These are phyloP conservation scores for Lathyrus aphaca DNA, from an alignment of 306 rosid species.

Conservation along the genomic window DNA sequence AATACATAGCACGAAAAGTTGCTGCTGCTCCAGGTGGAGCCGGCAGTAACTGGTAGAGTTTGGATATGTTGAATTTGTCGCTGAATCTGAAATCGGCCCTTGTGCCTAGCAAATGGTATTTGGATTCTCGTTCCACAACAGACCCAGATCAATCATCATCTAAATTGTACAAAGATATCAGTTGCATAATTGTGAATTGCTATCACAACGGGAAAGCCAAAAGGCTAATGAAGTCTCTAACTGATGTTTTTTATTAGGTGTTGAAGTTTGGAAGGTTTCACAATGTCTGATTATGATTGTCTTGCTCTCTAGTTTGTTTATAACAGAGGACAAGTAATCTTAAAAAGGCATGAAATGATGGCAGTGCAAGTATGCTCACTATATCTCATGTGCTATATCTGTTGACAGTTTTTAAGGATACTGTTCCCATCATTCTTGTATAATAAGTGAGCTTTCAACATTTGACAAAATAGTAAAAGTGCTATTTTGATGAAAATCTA, in stretches of 20 bases:
- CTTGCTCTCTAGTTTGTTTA: conserved; percentile 33
- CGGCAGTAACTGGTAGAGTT: conserved; percentile 75
- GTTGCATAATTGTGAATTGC: conserved; percentile 11
- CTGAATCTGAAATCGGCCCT: neutral
- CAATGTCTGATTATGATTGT: conserved; percentile 33
- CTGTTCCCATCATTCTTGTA: neutral
- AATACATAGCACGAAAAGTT: conserved; percentile 71
- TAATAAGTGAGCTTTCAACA: conserved; percentile 6
- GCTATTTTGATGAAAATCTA: neutral
- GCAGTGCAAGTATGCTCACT: conserved; percentile 19
- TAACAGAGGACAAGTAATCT: conserved; percentile 32
- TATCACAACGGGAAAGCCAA: conserved; percentile 18
- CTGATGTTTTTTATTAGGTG: conserved; percentile 23
- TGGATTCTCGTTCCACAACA: conserved; percentile 9
- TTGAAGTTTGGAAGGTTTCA: conserved; percentile 35
- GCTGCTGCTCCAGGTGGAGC: conserved; percentile 79
- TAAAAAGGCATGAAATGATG: conserved; percentile 30
- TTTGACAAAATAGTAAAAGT: neutral
- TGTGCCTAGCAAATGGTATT: conserved; percentile 9
- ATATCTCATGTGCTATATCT: neutral
- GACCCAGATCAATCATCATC: too few relatives aligned
- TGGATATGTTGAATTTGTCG: conserved; percentile 21
- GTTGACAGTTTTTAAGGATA: neutral
- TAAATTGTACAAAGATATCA: too few relatives aligned
- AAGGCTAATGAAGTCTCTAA: conserved; percentile 26